Evolutionary conservation across 352 stramenopile species (phyloP).

Genomic region (Phytopythium delawarense): DNA sequence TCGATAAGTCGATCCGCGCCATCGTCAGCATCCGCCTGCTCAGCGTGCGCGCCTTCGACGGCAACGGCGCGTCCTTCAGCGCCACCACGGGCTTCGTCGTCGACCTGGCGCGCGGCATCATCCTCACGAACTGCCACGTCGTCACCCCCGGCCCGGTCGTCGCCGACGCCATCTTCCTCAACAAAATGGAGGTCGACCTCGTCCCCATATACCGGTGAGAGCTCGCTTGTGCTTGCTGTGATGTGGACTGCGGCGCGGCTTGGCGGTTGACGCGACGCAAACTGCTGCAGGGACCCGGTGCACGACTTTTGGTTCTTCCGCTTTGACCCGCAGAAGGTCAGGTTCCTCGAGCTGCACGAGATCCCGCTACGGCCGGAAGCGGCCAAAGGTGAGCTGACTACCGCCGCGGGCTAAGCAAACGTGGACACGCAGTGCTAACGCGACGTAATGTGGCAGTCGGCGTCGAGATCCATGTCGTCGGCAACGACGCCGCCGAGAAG

Average conservation of each 20-base stretch:
- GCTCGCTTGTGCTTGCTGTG: too few relatives aligned
- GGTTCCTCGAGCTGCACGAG: slow-evolving; percentile 83
- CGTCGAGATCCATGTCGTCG: slow-evolving; percentile 89
- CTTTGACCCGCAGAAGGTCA: slow-evolving; percentile 87
- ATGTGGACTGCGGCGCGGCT: too few relatives aligned
- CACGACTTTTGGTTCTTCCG: slow-evolving; percentile 93
- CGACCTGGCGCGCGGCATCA: slow-evolving; percentile 80
- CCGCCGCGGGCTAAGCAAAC: too few relatives aligned
- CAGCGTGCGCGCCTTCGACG: slow-evolving; percentile 86
- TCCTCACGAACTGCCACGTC: slow-evolving; percentile 92
- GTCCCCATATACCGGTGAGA: slow-evolving; percentile 80
- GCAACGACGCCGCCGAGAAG: slow-evolving; percentile 92
- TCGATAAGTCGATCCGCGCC: slow-evolving; percentile 68
- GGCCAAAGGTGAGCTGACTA: slow-evolving; percentile 49
- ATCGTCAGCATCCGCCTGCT: slow-evolving; percentile 87
- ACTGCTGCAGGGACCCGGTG: slow-evolving; percentile 67
- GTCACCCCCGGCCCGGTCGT: slow-evolving; percentile 85
- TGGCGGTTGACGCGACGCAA: neutral
- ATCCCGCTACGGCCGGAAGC: slow-evolving; percentile 84
- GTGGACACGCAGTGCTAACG: neutral
- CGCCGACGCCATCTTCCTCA: slow-evolving; percentile 91
- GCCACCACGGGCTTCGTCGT: slow-evolving; percentile 91
- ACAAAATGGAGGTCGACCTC: slow-evolving; percentile 91
- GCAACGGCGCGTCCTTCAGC: slow-evolving; percentile 80
- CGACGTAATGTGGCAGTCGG: slow-evolving; percentile 44